Percentiles rank a stretch among this genome's conserved stretches.
Evolutionary conservation across 2,329 filamentous ascomycete species (phyloP).

Genomic region (Apiospora aurea): DNA sequence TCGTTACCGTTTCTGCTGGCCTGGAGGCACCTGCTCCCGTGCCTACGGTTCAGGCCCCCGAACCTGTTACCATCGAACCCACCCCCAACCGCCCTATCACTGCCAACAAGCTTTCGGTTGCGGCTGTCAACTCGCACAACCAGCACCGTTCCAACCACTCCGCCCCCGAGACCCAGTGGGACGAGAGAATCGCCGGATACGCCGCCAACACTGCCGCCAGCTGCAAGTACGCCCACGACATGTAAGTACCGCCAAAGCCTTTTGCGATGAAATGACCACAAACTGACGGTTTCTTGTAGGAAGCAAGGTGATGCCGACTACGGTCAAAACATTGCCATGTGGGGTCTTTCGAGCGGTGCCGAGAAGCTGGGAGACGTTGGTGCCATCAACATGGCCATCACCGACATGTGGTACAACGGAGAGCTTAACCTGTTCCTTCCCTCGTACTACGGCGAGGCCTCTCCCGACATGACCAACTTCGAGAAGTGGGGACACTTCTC

Average conservation of each 20-base stretch:
- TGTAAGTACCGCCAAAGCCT: conserved; percentile 59
- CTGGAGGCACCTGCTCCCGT: background rate
- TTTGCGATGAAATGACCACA: background rate
- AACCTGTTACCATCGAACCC: background rate
- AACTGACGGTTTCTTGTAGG: conserved; percentile 49
- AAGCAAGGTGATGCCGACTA: conserved; percentile 69
- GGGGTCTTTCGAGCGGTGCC: conserved; percentile 48
- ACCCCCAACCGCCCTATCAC: background rate
- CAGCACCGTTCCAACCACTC: conserved; percentile 85
- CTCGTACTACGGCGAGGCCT: conserved; percentile 63
- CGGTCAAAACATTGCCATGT: conserved; percentile 91
- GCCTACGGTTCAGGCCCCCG: conserved; percentile 10
- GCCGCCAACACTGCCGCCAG: conserved; percentile 68
- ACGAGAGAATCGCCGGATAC: conserved; percentile 65
- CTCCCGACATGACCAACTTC: conserved; percentile 69
- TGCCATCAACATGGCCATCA: conserved; percentile 72
- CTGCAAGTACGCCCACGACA: conserved; percentile 79
- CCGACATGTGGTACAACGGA: conserved; percentile 87
- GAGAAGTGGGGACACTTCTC: conserved; percentile 76
- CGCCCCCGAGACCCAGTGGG: conserved; percentile 70
- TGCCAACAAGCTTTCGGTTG: conserved; percentile 40
- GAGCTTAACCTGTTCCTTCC: conserved; percentile 67
- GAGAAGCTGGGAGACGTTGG: conserved; percentile 56
- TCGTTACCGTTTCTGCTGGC: background rate
- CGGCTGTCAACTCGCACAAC: conserved; percentile 80